Conservation (phyloP, 2,329 filamentous ascomycete species). For the Exophiala mesophila region DNA sequence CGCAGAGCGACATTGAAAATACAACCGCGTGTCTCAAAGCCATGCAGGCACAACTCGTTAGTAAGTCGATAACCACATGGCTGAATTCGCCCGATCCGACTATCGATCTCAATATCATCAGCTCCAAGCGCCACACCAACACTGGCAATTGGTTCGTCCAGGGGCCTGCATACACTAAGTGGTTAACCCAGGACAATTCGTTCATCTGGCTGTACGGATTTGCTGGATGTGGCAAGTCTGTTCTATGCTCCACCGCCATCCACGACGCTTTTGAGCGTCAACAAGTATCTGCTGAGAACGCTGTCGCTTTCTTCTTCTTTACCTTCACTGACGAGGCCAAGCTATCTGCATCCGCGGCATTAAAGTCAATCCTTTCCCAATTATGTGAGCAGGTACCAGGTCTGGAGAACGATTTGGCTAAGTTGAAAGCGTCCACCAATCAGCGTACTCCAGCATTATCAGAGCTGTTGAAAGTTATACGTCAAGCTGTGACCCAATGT, state of each 20-base stretch:
- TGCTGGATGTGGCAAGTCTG: slow-evolving; percentile 32
- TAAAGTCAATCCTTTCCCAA: slow-evolving; percentile 29
- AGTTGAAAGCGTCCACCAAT: slow-evolving; percentile 13
- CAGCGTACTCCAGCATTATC: slow-evolving; percentile 13
- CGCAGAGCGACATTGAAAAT: slow-evolving; percentile 29
- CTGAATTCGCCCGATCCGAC: slow-evolving; percentile 36
- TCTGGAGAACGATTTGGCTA: slow-evolving; percentile 18
- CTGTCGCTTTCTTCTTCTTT: slow-evolving; percentile 30
- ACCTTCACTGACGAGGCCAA: slow-evolving; percentile 29
- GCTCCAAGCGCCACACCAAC: slow-evolving; percentile 30
- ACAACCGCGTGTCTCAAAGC: slow-evolving; percentile 27
- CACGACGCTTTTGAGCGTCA: slow-evolving; percentile 22
- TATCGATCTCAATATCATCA: slow-evolving; percentile 32
- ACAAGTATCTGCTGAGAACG: slow-evolving; percentile 12
- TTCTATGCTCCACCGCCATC: slow-evolving; percentile 31
- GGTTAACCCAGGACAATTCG: slow-evolving; percentile 27
- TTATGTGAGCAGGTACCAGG: slow-evolving; percentile 23
- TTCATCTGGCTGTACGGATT: slow-evolving; percentile 32
- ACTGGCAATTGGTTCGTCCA: slow-evolving; percentile 35
- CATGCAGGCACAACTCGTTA: slow-evolving; percentile 28
- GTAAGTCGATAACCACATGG: slow-evolving; percentile 29
- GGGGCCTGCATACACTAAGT: slow-evolving; percentile 22
- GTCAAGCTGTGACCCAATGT: slow-evolving; percentile 10
- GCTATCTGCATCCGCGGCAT: slow-evolving; percentile 24
- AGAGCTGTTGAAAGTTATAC: slow-evolving; percentile 18